phyloP scores from a whole-genome alignment of 495 filamentous ascomycete species.

The Tuber borchii region DNA sequence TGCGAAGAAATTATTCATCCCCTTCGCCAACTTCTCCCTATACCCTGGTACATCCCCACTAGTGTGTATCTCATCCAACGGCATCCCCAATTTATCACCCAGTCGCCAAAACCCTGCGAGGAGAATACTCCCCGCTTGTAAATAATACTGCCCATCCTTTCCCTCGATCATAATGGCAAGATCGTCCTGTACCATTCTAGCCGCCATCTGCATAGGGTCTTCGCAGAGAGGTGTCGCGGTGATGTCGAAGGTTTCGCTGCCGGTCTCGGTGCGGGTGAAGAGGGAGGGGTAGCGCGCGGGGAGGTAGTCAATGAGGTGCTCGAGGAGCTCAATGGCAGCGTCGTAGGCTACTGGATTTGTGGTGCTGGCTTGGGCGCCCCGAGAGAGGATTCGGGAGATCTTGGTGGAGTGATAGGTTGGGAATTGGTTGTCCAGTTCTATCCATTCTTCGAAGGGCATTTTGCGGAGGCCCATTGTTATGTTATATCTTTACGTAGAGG shows the following conservation, averaged over 20 bases:
- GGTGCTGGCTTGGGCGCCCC: constrained; percentile 61
- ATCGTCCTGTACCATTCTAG: constrained; percentile 76
- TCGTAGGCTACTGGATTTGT: constrained; percentile 71
- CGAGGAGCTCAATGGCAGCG: constrained; percentile 70
- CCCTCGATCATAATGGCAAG: constrained; percentile 80
- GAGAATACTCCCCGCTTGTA: constrained; percentile 71
- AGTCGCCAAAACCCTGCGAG: constrained; percentile 85
- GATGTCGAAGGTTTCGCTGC: constrained; percentile 68
- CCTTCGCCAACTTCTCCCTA: constrained; percentile 69
- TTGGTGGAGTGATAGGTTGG: constrained; percentile 70
- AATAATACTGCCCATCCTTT: constrained; percentile 74
- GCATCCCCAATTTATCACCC: constrained; percentile 78
- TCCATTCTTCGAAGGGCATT: constrained; percentile 78
- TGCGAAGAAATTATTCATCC: constrained; percentile 74
- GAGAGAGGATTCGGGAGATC: constrained; percentile 60
- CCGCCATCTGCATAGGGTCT: constrained; percentile 73
- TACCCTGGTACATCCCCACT: constrained; percentile 73
- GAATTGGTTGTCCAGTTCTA: constrained; percentile 83
- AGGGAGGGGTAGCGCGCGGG: constrained; percentile 73
- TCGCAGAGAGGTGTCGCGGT: constrained; percentile 59
- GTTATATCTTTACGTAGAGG: constrained; percentile 47
- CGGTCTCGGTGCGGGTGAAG: constrained; percentile 57
- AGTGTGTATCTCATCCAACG: constrained; percentile 74
- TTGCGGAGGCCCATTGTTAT: constrained; percentile 77
- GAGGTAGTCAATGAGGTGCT: constrained; percentile 69